Evolutionary conservation across 768 basidiomycete genomes (phyloP), one percentile per base, ranked within the genome.

Genomic region (Boletales sp.): DNA sequence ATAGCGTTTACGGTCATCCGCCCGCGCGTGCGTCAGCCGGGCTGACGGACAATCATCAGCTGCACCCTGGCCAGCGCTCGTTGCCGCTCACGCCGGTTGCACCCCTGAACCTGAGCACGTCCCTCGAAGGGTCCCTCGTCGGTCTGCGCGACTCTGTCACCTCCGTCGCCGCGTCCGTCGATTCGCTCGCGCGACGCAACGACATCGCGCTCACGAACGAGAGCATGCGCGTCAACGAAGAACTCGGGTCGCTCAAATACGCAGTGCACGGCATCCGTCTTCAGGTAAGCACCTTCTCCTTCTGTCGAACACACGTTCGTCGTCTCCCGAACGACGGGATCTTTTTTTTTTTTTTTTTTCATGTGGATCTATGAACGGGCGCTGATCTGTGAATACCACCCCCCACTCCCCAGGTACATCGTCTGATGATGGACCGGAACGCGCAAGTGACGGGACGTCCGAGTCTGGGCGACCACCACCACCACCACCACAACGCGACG

Each of bases 401-500:
- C 19, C 37, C n/a, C n/a, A 39, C 47, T 34, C 38, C 47, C 49
- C 59, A 83, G 80, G 64, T 83, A 46, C 86, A 88, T 59, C 75
- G 78, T 41, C 78, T 89, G 53, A 84, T 89, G 84, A 82, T 87
- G 82, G 85, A 87, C 37, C 74, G 84, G 51, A 86, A 84, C 67
- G 78, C 78, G 14, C 78, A 78, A 54, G 69, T 79, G 43, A 79
- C 76, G 24, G 78, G 79, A 42, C 69, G 78, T 21, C 21, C 21
- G 21, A 21, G 21, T 31, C 58, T 65, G 34, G 58, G 59, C n/a
- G 70, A 69, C 35, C 40, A 48, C 18, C 24, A 45, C 56, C 21
- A 37, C 43, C 10, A 48, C 37, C n/a, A 48, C 50, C 27, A 27
- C 46, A 14, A n/a, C n/a, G n/a, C n/a, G n/a, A 21, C 21, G 2